Base-by-base conservation (phyloP, 371 early-diverging fungal species). In the Mortierella sp. region DNA sequence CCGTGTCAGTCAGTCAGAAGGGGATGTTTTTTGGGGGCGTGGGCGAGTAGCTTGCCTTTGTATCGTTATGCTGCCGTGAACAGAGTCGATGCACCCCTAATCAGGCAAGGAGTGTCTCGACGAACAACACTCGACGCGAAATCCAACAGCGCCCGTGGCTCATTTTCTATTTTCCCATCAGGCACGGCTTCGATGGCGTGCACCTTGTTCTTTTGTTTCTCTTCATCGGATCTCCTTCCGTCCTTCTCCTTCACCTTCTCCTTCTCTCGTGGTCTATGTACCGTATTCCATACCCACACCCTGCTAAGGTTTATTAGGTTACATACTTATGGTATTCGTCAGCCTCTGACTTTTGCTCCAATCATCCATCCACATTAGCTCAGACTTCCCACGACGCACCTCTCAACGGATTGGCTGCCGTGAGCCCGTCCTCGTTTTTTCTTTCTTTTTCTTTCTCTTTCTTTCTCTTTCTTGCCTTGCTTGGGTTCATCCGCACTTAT, bases 351-450 rank as follows among this genome's bases (percentile, higher is more conserved):
- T 71, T 51, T 71, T 51, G 65, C 38, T 65, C 32, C 46, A 43
- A 71, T 71, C 71, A 71, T 71, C 29, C 71, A 71, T 71, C 48
- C 68, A 24, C 71, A 71, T 71, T 43, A 5, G 48, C 4, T 68
- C 68, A 38, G 38, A 68, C 41, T 79, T 79, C 79, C 79, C 79
- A 79, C 79, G 74, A 79, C 14, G 3, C 49, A 12, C 43, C 51
- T n/a, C 41, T 43, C 54, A 14, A 68, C 44, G 68, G 74, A 79
- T 79, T 79, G 79, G 79, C 79, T 74, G 41, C 35, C 29, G 68
- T 70, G 72, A 73, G 78, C 78, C 74, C 68, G 14, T 43, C 48
- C 54, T 65, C 24, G 38, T 68, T 49, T 65, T 48, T 7, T 44
- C 41, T 29, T n/a, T 11, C 14, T 14, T 44, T 70, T 38, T 56